Base-by-base conservation (phyloP, 192 early-diverging fungal genomes). In the Coemansia sp. region DNA sequence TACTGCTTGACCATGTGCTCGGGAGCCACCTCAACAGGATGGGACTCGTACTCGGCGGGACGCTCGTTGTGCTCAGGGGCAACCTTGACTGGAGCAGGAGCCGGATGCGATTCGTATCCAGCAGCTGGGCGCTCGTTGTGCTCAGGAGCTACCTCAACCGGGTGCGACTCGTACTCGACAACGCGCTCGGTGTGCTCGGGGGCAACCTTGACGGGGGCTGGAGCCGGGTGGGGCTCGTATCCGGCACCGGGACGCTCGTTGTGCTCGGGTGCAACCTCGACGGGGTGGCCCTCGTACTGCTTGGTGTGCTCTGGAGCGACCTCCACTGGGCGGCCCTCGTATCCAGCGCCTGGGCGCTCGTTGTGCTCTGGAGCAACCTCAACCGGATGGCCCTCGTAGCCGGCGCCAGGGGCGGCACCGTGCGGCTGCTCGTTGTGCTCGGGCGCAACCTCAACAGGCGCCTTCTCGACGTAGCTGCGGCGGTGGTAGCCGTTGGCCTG, bases 401-500 rank as follows among this genome's bases (percentile, higher is more conserved):
- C 70, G 26, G 56, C 67, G 23, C 26, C 26, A 26, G 26, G 26
- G 26, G 26, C 26, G 23, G 52, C 67, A 45, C 62, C 59, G 39
- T 26, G 26, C 26, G 60, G 59, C 1, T 21, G 57, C 59, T 63
- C 68, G 11, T 53, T 43, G 61, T 63, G 52, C 52, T 63, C 61
- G 19, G 49, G 49, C 6, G 38, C 38, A 21, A 40, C 48, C 16
- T 49, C 48, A n/a, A 49, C 48, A 7, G 64, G 64, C 37, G 59
- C 64, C 21, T 62, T 19, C 70, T 72, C 70, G 48, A 65, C 63
- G 21, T 66, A 65, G 64, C 70, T 56, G 41, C 71, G 71, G 59
- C 61, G 61, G 54, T 61, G 49, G 61, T 73, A 68, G 57, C 56
- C 44, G 44, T 61, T 57, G 57, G 57, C 49, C 63, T 72, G 57